Conservation (phyloP, 75 land plant genomes). For the Ceratopteris richardii region DNA sequence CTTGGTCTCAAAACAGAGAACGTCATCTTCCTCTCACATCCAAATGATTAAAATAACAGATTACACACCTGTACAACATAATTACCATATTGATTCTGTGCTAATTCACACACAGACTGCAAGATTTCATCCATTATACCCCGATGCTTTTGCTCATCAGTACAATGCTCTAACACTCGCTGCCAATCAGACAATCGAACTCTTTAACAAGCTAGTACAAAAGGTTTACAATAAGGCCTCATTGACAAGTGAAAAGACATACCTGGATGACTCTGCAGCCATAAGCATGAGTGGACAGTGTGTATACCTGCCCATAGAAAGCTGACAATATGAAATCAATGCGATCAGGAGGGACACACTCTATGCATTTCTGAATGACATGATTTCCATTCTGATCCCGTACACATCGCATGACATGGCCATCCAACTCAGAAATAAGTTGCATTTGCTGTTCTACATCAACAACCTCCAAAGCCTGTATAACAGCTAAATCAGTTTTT, state of each 20-base stretch:
- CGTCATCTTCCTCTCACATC: background rate
- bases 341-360: constrained; percentile 59
- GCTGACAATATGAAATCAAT: constrained; percentile 60
- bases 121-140: constrained; percentile 47
- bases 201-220: no score
- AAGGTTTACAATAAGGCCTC: no score
- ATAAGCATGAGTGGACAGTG: constrained; percentile 63
- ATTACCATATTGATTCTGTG: constrained; percentile 48
- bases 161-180: constrained; percentile 53
- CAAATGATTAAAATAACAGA: background rate
- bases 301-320: constrained; percentile 54
- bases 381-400: constrained; percentile 95
- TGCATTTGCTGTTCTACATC: constrained; percentile 66
- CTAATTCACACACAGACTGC: constrained; percentile 31
- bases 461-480: constrained; percentile 65
- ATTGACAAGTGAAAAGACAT: no score
- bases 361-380: constrained; percentile 89
- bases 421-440: constrained; percentile 58
- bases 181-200: no score
- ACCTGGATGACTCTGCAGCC: constrained; percentile 81
- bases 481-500: background rate
- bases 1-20: background rate
- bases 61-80: constrained; percentile 43
- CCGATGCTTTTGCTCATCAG: constrained; percentile 32
- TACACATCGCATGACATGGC: constrained; percentile 64